A percentile compares a stretch with the other conserved stretches of the same genome.
Evolutionary conservation across 257 asterid genomes (phyloP).

Genomic region (Solanum chilense): DNA sequence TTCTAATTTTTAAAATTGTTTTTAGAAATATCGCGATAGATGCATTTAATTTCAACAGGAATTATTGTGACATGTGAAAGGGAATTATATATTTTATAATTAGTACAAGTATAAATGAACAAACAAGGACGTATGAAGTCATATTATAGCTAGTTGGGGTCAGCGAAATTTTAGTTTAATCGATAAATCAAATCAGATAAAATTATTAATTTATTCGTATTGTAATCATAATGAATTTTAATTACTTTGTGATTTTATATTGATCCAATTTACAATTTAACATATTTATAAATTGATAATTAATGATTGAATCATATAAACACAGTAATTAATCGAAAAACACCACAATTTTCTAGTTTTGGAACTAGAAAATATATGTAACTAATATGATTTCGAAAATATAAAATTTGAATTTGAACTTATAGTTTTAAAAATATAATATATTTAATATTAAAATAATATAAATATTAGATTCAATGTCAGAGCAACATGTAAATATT

Average conservation of each 20-base stretch:
- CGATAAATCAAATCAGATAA: too few species aligned
- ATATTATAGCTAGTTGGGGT: background rate
- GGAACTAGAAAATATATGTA: background rate
- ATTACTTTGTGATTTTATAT: too few species aligned
- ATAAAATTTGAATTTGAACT: too few species aligned
- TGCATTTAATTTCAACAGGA: background rate
- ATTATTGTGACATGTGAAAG: background rate
- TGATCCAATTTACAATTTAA: fast-evolving
- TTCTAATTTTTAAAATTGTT: background rate
- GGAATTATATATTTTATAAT: background rate
- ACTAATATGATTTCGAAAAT: background rate
- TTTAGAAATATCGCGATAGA: background rate
- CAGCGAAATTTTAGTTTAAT: background rate
- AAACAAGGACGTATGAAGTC: background rate
- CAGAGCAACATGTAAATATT: background rate
- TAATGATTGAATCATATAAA: too few species aligned
- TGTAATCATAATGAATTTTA: fast-evolving
- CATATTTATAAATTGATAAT: too few species aligned
- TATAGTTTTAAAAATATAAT: too few species aligned
- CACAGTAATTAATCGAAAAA: fast-evolving
- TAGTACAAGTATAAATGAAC: background rate
- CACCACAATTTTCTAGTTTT: background rate
- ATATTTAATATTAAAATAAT: too few species aligned
- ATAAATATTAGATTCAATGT: background rate
- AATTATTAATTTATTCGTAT: too few species aligned